Conservation (phyloP, 2,329 filamentous ascomycete genomes). For the Alternaria brassicae region DNA sequence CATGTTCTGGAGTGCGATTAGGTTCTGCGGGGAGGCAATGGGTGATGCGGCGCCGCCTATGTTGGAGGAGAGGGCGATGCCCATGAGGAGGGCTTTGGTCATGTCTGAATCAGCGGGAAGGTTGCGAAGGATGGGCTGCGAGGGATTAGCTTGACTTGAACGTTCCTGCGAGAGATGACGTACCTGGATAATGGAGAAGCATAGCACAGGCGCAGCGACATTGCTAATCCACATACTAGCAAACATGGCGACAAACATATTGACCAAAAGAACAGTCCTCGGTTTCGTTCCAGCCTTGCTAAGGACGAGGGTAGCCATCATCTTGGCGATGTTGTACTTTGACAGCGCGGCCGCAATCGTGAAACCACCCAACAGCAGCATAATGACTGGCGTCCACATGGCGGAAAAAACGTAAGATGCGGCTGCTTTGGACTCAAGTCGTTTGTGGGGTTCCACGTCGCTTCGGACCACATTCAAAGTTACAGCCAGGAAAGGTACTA, state of each 20-base stretch:
- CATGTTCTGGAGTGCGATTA: slow-evolving; percentile 97
- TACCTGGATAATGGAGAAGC: slow-evolving; percentile 96
- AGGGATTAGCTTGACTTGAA: slow-evolving; percentile 11
- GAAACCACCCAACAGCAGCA: slow-evolving; percentile 95
- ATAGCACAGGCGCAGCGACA: slow-evolving; percentile 93
- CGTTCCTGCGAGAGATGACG: slow-evolving; percentile 18
- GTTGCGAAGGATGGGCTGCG: slow-evolving; percentile 92
- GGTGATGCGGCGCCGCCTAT: slow-evolving; percentile 96
- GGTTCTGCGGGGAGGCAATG: slow-evolving; percentile 96
- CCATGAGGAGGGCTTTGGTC: slow-evolving; percentile 93
- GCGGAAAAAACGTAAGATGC: slow-evolving; percentile 86
- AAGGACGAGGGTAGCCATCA: slow-evolving; percentile 93
- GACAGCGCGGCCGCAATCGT: slow-evolving; percentile 93
- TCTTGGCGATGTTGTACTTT: slow-evolving; percentile 97
- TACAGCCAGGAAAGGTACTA: slow-evolving; percentile 93
- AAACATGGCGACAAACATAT: slow-evolving; percentile 98
- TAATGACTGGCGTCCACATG: slow-evolving; percentile 99
- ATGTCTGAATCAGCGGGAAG: slow-evolving; percentile 88
- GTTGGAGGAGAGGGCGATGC: slow-evolving; percentile 93
- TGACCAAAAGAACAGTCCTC: slow-evolving; percentile 87
- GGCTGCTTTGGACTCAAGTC: slow-evolving; percentile 80
- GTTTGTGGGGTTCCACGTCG: slow-evolving; percentile 71
- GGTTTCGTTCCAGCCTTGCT: slow-evolving; percentile 95
- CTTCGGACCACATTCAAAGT: slow-evolving; percentile 82
- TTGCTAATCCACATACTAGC: slow-evolving; percentile 99